Evolutionary conservation across 306 rosid genomes (phyloP).

Genomic region (Prunus mume): DNA sequence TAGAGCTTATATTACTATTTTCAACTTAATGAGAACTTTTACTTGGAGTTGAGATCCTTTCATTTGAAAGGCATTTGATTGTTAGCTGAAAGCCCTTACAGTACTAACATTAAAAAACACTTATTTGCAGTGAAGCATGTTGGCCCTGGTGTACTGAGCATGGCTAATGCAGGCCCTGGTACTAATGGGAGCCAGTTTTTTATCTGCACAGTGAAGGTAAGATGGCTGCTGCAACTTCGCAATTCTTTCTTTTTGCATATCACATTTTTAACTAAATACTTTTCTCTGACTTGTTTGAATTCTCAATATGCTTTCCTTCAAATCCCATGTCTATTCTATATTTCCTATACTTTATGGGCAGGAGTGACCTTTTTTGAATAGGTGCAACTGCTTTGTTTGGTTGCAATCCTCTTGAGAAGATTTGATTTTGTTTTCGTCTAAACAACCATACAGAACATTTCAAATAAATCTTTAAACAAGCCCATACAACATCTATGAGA

Average conservation of each 20-base stretch:
- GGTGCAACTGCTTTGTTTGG: background rate
- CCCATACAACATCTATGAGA: background rate
- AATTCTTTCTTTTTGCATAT: background rate
- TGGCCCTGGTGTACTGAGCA: conserved; percentile 94
- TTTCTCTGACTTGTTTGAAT: background rate
- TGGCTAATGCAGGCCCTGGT: conserved; percentile 94
- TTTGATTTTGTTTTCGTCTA: background rate
- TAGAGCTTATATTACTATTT: background rate
- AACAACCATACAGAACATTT: background rate
- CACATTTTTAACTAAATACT: background rate
- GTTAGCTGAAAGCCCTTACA: background rate
- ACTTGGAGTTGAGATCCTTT: background rate
- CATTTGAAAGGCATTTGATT: background rate
- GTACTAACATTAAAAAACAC: conserved; percentile 9
- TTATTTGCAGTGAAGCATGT: conserved; percentile 79
- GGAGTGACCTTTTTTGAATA: background rate
- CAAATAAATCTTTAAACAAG: background rate
- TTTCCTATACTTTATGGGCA: background rate
- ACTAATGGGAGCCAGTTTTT: conserved; percentile 93
- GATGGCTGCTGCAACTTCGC: conserved; percentile 19
- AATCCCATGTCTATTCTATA: too few species aligned
- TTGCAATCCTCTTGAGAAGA: background rate
- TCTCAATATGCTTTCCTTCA: background rate
- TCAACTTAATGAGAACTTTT: background rate
- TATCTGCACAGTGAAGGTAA: conserved; percentile 83